Evolutionary conservation across 2,329 filamentous ascomycete genomes (phyloP).

Genomic region (Stemphylium vesicarium): DNA sequence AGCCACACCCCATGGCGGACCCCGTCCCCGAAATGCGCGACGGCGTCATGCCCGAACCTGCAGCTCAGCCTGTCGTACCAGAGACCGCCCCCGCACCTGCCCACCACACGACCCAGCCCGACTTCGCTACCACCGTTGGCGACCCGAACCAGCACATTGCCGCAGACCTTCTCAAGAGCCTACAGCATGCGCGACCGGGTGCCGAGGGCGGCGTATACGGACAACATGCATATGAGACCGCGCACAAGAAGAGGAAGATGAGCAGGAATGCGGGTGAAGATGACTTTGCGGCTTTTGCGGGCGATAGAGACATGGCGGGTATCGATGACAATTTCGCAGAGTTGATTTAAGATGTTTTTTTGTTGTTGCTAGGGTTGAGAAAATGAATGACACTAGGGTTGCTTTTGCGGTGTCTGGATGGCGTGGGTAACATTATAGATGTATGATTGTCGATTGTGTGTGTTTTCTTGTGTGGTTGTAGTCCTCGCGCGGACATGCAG

Average conservation of each 20-base stretch:
- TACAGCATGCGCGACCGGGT: constrained; percentile 36
- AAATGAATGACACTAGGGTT: background rate
- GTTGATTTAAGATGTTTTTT: constrained; percentile 46
- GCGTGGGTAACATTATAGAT: too few relatives aligned
- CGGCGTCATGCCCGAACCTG: constrained; percentile 38
- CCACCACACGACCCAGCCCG: constrained; percentile 24
- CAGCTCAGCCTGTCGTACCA: constrained; percentile 35
- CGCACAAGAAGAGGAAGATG: constrained; percentile 49
- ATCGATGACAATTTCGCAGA: constrained; percentile 68
- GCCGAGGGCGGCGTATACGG: constrained; percentile 32
- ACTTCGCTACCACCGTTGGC: constrained; percentile 32
- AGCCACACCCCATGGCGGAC: constrained; percentile 14
- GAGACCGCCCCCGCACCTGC: constrained; percentile 31
- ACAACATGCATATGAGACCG: constrained; percentile 27
- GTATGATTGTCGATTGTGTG: too few relatives aligned
- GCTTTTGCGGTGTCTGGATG: too few relatives aligned
- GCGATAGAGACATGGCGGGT: constrained; percentile 60
- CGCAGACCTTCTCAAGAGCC: constrained; percentile 40
- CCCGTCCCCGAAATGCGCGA: constrained; percentile 32
- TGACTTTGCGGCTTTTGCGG: constrained; percentile 48
- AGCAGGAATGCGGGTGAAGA: constrained; percentile 42
- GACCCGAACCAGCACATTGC: constrained; percentile 26
- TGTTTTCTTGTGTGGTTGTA: background rate
- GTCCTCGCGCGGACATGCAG: background rate
- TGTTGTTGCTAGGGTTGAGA: background rate